Evolutionary conservation across 2,329 filamentous ascomycete genomes (phyloP).

Genomic region (Hymenoscyphus scutula): DNA sequence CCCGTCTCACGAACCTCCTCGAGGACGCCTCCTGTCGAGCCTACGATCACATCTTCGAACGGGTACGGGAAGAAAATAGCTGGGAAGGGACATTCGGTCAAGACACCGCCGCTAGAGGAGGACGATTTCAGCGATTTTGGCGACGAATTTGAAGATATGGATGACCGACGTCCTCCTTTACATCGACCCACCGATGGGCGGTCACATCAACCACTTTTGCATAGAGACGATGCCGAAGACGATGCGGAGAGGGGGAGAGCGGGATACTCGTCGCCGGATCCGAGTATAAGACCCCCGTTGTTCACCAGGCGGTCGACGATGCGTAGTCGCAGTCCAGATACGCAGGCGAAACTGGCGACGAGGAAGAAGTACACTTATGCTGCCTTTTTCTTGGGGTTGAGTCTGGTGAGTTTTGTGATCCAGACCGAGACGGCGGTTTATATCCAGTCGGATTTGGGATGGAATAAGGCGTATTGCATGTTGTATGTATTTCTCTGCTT

Average conservation of each 20-base stretch:
- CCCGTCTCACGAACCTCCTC: slow-evolving; percentile 27
- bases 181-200: slow-evolving; percentile 39
- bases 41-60: slow-evolving; percentile 16
- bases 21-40: slow-evolving; percentile 20
- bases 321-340: slow-evolving; percentile 73
- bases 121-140: slow-evolving; percentile 30
- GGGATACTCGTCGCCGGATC: slow-evolving; percentile 32
- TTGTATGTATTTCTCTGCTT: slow-evolving; percentile 54
- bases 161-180: slow-evolving; percentile 41
- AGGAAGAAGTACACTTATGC: slow-evolving; percentile 85
- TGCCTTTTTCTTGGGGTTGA: slow-evolving; percentile 76
- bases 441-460: slow-evolving; percentile 86
- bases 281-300: slow-evolving; percentile 33
- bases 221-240: slow-evolving; percentile 32
- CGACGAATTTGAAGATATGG: slow-evolving; percentile 31
- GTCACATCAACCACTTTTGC: slow-evolving; percentile 39
- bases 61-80: slow-evolving; percentile 19
- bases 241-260: slow-evolving; percentile 32
- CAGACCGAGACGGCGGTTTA: slow-evolving; percentile 96
- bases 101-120: slow-evolving; percentile 14
- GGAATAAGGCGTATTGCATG: slow-evolving; percentile 99
- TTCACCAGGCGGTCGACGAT: slow-evolving; percentile 64
- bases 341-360: slow-evolving; percentile 62
- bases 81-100: slow-evolving; percentile 12
- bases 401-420: slow-evolving; percentile 82